Base-by-base conservation (phyloP, 2,329 filamentous ascomycete genomes). In the Trichoderma aggressivum region DNA sequence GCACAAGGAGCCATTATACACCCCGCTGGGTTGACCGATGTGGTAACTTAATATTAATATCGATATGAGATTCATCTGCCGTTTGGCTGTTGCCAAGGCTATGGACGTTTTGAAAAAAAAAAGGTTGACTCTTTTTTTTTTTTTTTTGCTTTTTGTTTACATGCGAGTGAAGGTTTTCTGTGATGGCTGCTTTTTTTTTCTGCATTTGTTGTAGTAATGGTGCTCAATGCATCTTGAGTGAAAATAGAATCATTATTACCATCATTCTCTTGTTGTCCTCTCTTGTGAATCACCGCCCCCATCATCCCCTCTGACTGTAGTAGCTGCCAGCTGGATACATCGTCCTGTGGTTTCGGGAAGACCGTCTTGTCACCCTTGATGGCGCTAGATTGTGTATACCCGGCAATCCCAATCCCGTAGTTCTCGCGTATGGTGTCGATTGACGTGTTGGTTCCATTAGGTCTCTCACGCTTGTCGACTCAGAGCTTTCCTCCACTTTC, bases 11-110 rank as follows among this genome's bases (percentile, higher is more conserved):
- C 64, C 53, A 65, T 36, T 34, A 43, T 47, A 34, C 50, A 53
- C 36, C 36, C 53, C 36, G 34, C 62, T 71, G 69, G 50, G 62
- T 43, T 70, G 67, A 12, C 67, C 24, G 32, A 39, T 70, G 67
- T 70, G 47, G 59, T 32, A 63, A 63, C 67, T 62, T 70, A 70
- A 70, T 70, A 63, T 70, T 70, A 70, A 62, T 71, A 71, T 60
- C 62, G 43, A 71, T 63, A 56, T 70, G 59, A 50, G 30, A 63
- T 62, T 62, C 59, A 56, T 70, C 30, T 39, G 43, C 65, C 55
- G 55, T 60, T 59, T 68, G 65, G 65, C 65, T 68, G 65, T 50
- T 60, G 65, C 65, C 55, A 60, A 67, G 55, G 65, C 65, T 24
- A 58, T 67, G 64, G 53, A 58, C 53, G 26, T 68, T 68, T 68